Evolutionary conservation across 2,329 filamentous ascomycete genomes (phyloP).

Genomic region (Xylariomycetidae sp.): DNA sequence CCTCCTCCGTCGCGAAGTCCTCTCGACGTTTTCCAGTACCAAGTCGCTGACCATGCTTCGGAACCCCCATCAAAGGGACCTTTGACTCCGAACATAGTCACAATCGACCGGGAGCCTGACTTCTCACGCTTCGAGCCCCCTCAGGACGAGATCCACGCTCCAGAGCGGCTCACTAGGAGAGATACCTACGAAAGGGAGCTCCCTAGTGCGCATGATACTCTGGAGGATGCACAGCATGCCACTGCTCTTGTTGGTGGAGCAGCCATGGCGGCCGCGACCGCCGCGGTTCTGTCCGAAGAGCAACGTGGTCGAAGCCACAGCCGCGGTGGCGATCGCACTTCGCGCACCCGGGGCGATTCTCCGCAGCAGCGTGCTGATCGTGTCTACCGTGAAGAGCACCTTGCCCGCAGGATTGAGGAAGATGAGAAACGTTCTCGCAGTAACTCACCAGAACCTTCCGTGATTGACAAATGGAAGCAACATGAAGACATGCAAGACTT

Average conservation of each 20-base stretch:
- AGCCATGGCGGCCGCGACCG: slow-evolving; percentile 41
- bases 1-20: slow-evolving; percentile 22
- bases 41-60: slow-evolving; percentile 48
- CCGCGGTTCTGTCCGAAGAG: slow-evolving; percentile 33
- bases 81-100: slow-evolving; percentile 45
- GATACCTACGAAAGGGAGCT: slow-evolving; percentile 45
- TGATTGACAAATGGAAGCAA: slow-evolving; percentile 49
- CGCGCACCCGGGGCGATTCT: slow-evolving; percentile 24
- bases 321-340: slow-evolving; percentile 27
- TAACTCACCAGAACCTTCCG: slow-evolving; percentile 44
- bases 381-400: slow-evolving; percentile 49
- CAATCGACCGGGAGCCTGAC: slow-evolving; percentile 48
- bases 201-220: slow-evolving; percentile 37
- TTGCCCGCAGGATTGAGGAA: slow-evolving; percentile 47
- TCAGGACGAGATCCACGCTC: slow-evolving; percentile 24
- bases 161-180: slow-evolving; percentile 39
- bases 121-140: slow-evolving; percentile 29
- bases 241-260: slow-evolving; percentile 43
- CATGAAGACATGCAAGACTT: slow-evolving; percentile 30
- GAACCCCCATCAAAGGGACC: slow-evolving; percentile 39
- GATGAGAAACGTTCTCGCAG: slow-evolving; percentile 49
- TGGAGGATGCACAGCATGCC: slow-evolving; percentile 40
- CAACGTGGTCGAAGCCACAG: slow-evolving; percentile 24
- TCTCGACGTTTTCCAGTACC: slow-evolving; percentile 54
- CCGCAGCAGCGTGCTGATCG: slow-evolving; percentile 50